These are phyloP conservation scores for Elongisporangium prolatum DNA, from an alignment of 352 stramenopile genomes.

Conservation along the genomic window DNA sequence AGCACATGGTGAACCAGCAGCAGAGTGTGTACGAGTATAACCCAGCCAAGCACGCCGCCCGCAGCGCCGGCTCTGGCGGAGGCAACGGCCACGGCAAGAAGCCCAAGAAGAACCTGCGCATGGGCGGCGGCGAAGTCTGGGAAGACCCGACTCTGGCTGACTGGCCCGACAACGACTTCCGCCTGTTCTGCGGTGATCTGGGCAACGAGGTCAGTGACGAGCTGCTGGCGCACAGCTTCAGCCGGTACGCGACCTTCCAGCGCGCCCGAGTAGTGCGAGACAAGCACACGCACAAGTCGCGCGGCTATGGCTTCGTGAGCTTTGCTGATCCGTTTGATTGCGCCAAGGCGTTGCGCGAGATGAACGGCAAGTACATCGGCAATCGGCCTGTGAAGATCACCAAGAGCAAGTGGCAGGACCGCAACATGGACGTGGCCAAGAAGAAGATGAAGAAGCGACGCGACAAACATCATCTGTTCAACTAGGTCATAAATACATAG, in stretches of 20 bases:
- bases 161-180: constrained; percentile 96
- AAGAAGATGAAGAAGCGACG: constrained; percentile 88
- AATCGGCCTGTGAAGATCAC: constrained; percentile 93
- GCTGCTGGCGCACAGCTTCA: constrained; percentile 74
- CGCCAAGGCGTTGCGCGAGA: constrained; percentile 92
- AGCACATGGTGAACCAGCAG: constrained; percentile 78
- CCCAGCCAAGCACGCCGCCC: constrained; percentile 36
- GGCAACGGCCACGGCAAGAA: constrained; percentile 11
- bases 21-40: constrained; percentile 86
- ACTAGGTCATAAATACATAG: constrained; percentile 2
- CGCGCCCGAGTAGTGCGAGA: constrained; percentile 76
- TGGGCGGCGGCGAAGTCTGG: constrained; percentile 88
- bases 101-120: constrained; percentile 52
- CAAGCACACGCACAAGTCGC: constrained; percentile 86
- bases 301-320: constrained; percentile 95
- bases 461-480: constrained; percentile 77
- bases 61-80: constrained; percentile 1
- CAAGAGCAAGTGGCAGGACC: constrained; percentile 94
- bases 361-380: constrained; percentile 96
- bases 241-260: constrained; percentile 71
- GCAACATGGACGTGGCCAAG: constrained; percentile 87
- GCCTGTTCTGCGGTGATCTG: constrained; percentile 94
- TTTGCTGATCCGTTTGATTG: constrained; percentile 93
- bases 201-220: constrained; percentile 91
- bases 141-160: constrained; percentile 90